Evolutionary conservation across 2,329 filamentous ascomycete species (phyloP).

Genomic region (Verticillium klebahnii): DNA sequence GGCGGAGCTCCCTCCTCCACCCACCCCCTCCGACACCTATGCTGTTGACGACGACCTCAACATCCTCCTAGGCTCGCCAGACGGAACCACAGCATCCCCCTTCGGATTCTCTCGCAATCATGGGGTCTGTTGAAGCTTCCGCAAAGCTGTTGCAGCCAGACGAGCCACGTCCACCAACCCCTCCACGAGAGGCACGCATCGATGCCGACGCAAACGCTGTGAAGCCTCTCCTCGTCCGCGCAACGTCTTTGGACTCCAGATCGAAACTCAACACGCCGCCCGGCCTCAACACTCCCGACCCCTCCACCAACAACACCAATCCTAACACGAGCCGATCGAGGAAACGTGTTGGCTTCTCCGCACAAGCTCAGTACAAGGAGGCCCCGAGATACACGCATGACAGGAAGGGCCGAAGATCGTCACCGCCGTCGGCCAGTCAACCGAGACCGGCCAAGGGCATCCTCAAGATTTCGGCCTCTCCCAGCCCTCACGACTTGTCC

Average conservation of each 20-base stretch:
- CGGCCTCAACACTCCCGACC: slow-evolving; percentile 38
- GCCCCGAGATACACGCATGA: slow-evolving; percentile 39
- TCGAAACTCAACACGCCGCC: slow-evolving; percentile 48
- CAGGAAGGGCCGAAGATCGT: slow-evolving; percentile 29
- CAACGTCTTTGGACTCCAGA: slow-evolving; percentile 32
- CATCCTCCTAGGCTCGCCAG: not conserved
- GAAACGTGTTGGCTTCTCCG: slow-evolving; percentile 56
- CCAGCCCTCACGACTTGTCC: slow-evolving; percentile 37
- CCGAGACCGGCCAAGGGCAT: slow-evolving; percentile 60
- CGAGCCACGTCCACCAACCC: slow-evolving; percentile 60
- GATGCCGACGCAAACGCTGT: slow-evolving; percentile 25
- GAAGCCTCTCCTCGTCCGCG: slow-evolving; percentile 29
- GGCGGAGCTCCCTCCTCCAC: not conserved
- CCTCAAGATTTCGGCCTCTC: slow-evolving; percentile 63
- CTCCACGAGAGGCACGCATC: slow-evolving; percentile 51
- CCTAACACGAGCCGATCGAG: slow-evolving; percentile 38
- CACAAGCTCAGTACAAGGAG: slow-evolving; percentile 52
- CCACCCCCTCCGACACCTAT: not conserved
- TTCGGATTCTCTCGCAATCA: slow-evolving; percentile 18
- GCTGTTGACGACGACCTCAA: not conserved
- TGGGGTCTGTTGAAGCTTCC: slow-evolving; percentile 32
- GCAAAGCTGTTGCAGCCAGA: slow-evolving; percentile 46
- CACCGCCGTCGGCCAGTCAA: slow-evolving; percentile 32
- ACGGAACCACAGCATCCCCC: not conserved
- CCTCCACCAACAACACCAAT: slow-evolving; percentile 33